Conservation (phyloP, 1,139 yeast genomes). For the Debaryomycetaceae sp. region DNA sequence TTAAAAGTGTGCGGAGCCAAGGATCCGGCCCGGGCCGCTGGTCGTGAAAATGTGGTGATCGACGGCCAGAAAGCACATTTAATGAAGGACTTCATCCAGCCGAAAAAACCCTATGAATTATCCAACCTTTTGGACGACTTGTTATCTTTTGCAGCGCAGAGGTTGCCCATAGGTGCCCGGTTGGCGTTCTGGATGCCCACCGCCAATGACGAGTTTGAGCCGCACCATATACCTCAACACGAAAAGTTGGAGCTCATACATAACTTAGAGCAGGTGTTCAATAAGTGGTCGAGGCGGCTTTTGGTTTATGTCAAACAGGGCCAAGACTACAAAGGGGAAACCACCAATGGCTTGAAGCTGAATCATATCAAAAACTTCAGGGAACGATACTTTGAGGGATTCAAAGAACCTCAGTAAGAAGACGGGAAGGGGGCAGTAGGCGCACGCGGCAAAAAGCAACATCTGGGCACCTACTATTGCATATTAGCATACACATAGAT, state of each 20-base stretch:
- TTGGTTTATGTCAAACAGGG: constrained; percentile 76
- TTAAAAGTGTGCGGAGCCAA: constrained; percentile 87
- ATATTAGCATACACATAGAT: neutral
- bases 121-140: constrained; percentile 74
- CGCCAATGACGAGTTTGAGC: constrained; percentile 80
- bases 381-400: constrained; percentile 73
- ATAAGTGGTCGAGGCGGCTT: constrained; percentile 87
- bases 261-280: constrained; percentile 80
- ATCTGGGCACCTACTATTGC: neutral
- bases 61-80: constrained; percentile 78
- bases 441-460: neutral
- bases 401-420: constrained; percentile 29
- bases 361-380: constrained; percentile 57
- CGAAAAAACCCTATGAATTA: constrained; percentile 85
- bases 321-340: constrained; percentile 50
- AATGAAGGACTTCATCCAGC: constrained; percentile 81
- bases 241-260: constrained; percentile 64
- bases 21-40: constrained; percentile 50
- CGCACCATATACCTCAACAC: constrained; percentile 77
- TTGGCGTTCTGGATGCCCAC: constrained; percentile 98
- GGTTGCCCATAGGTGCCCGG: constrained; percentile 72
- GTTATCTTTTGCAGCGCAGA: constrained; percentile 62
- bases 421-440: neutral
- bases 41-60: constrained; percentile 65
- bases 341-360: constrained; percentile 42